Conservation (phyloP, 345 rosid genomes). For the Syzygium aromaticum region DNA sequence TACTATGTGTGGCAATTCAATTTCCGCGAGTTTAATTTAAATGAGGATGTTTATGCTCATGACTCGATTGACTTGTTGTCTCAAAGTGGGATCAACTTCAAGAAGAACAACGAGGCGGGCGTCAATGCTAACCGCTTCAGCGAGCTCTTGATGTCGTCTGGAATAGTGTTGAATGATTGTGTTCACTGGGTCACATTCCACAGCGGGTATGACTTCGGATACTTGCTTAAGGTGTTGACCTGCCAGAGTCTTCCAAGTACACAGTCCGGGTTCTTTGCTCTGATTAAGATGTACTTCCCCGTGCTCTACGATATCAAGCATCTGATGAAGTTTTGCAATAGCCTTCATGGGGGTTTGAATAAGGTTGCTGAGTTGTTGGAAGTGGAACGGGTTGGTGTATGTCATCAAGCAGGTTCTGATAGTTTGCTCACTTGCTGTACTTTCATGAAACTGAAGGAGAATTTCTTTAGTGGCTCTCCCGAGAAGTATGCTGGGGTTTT, state of each 20-base stretch:
- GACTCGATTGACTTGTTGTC: conserved; percentile 2
- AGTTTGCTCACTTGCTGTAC: conserved; percentile 10
- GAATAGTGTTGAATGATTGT: conserved; percentile 4
- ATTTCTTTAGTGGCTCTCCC: conserved; percentile 1
- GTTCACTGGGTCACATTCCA: conserved; percentile 13
- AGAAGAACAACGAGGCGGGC: conserved; percentile 2
- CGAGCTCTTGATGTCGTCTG: conserved; percentile 9
- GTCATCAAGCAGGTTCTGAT: conserved; percentile 14
- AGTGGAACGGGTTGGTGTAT: neutral
- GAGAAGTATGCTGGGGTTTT: conserved; percentile 9
- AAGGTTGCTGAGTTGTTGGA: conserved; percentile 6
- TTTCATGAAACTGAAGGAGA: conserved; percentile 9
- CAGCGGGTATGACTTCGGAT: conserved; percentile 4
- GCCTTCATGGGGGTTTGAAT: conserved; percentile 12
- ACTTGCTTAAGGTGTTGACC: conserved; percentile 9
- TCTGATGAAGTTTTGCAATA: conserved; percentile 5
- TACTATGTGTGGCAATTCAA: conserved; percentile 9
- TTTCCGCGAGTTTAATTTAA: conserved; percentile 7
- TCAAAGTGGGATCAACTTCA: conserved; percentile 7
- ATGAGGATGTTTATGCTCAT: conserved; percentile 8
- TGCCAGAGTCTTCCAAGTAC: conserved; percentile 6
- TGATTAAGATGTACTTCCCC: conserved; percentile 6
- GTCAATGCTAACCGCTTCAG: neutral
- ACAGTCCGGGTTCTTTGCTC: conserved; percentile 6
- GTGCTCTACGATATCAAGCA: conserved; percentile 14